A percentile compares a stretch with the other conserved stretches of the same genome.
Conservation (phyloP, 331 rosid genomes). For the Phaseolus coccineus region DNA sequence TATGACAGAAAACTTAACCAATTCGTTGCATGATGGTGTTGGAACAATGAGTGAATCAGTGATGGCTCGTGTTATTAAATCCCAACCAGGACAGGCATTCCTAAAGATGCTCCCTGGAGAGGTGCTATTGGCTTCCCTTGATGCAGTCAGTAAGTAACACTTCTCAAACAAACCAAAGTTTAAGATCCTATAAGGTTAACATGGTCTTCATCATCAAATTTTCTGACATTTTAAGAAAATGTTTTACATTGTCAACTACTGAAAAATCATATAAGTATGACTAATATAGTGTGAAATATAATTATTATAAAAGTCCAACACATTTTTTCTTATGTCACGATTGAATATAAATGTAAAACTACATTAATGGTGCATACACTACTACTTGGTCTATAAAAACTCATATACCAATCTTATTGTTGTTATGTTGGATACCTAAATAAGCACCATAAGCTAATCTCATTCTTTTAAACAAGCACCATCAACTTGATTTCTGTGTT, state of each 20-base stretch:
- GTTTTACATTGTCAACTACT: neutral
- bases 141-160: constrained; percentile 80
- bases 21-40: constrained; percentile 75
- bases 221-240: neutral
- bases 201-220: neutral
- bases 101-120: constrained; percentile 76
- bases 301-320: too few relatives aligned
- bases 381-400: neutral
- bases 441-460: neutral
- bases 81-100: constrained; percentile 79
- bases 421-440: neutral
- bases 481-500: constrained; percentile 2
- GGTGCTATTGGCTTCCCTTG: constrained; percentile 85
- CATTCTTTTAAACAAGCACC: constrained; percentile 8
- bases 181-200: constrained; percentile 1
- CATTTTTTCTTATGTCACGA: neutral
- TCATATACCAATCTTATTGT: neutral
- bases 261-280: too few relatives aligned
- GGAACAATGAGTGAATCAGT: constrained; percentile 72
- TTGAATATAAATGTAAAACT: too few relatives aligned
- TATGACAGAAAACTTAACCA: constrained; percentile 77
- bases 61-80: constrained; percentile 69
- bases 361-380: neutral
- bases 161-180: neutral
- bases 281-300: neutral